Evolutionary conservation across 306 rosid species (phyloP), one percentile per base, ranked within the genome.

Genomic region (Glycine tomentella): DNA sequence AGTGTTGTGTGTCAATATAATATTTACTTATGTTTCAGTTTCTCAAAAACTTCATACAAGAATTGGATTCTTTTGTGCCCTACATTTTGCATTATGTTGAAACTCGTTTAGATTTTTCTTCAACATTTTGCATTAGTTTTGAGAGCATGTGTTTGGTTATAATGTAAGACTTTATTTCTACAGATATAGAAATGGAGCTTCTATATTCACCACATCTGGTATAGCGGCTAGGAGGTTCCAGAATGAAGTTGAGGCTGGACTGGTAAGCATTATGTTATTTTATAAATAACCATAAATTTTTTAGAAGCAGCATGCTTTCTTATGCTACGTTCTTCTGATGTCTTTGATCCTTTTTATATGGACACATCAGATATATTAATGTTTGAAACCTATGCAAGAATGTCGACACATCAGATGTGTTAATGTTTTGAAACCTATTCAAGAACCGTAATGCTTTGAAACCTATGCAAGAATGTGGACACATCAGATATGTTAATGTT

Each of bases 191-290:
- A 80, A 78, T 62, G 90, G 91, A 77, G 93, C 91, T 59, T 86
- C 91, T 64, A 86, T 90, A 78, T 90, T 90, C 82, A 90, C 93
- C 38, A 50, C 88, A n/a, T 90, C 93, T 74, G 82, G 82, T 67
- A 59, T 82, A 45, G 86, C 84, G 80, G 90, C 91, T 9, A 80
- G 91, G 86, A 90, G 76, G 88, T 87, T 90, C 72, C 93, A 87
- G 70, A 84, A 82, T 62, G 93, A 90, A 82, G 90, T 86, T 69
- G 93, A 86, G 80, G 90, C 90, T 70, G 84, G 56, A 40, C 75
- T 90, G 87, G 93, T 87, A 82, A 79, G 89, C 45, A 48, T 55
- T 15, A 44, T 45, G 66, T 72, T 52, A 38, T 80, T 46, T 48
- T 65, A 55, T 74, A 66, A 58, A 65, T 66, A 31, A 45, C 75